These are phyloP conservation scores for Phytopythium boreale DNA, from an alignment of 352 stramenopile species.

Conservation along the genomic window DNA sequence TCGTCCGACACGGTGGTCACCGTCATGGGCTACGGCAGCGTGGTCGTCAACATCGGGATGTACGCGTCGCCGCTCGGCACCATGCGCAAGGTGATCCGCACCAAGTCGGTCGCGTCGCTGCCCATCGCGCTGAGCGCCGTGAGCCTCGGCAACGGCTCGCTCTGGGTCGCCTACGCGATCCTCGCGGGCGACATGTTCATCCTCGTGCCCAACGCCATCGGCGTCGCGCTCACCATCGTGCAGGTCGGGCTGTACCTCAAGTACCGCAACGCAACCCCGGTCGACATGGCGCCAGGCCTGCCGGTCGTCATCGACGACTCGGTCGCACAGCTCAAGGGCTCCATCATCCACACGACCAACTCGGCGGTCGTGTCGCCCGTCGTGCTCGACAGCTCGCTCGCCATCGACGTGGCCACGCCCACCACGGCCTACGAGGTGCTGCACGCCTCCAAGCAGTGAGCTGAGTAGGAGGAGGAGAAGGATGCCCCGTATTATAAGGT, in stretches of 20 bases:
- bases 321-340: constrained; percentile 15
- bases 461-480: not conserved
- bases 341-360: not conserved
- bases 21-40: constrained; percentile 32
- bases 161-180: constrained; percentile 43
- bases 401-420: constrained; percentile 12
- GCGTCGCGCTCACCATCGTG: constrained; percentile 20
- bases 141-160: constrained; percentile 37
- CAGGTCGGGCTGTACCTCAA: constrained; percentile 26
- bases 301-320: constrained; percentile 9
- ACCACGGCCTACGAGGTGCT: not conserved
- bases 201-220: constrained; percentile 35
- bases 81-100: constrained; percentile 32
- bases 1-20: constrained; percentile 15
- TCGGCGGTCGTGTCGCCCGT: constrained; percentile 8
- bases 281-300: constrained; percentile 2
- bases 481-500: not conserved
- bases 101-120: constrained; percentile 38
- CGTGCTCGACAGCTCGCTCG: constrained; percentile 4
- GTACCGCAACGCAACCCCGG: constrained; percentile 16
- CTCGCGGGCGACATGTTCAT: constrained; percentile 42
- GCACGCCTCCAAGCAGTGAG: constrained; percentile 13
- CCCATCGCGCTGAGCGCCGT: constrained; percentile 43
- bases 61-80: constrained; percentile 48
- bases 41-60: constrained; percentile 34